phyloP scores from a whole-genome alignment of 257 asterid species.

The Perilla frutescens region DNA sequence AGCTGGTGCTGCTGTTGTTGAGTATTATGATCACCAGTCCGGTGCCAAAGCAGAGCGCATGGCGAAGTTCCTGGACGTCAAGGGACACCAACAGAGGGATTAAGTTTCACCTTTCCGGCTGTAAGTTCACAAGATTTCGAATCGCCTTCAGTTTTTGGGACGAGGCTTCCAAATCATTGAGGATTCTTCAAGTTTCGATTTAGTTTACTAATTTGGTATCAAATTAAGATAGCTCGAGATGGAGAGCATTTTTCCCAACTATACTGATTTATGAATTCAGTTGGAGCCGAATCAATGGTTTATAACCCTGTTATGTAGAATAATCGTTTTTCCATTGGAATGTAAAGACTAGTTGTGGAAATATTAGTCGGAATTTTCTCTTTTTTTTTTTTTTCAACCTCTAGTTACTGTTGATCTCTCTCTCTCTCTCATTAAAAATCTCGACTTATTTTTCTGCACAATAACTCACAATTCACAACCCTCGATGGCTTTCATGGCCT shows the following conservation, averaged over 20 bases:
- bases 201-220: not conserved
- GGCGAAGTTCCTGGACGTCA: conserved; percentile 70
- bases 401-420: not conserved
- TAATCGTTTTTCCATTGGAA: not conserved
- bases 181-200: not conserved
- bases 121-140: not conserved
- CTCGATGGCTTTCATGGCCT: too few species aligned
- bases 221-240: not conserved
- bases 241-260: not conserved
- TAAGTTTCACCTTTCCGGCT: conserved; percentile 30
- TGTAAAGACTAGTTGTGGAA: not conserved
- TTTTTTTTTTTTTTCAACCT: too few species aligned
- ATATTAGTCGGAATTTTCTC: not conserved
- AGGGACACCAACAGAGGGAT: conserved; percentile 50
- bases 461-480: too few species aligned
- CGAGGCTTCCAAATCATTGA: not conserved
- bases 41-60: conserved; percentile 82
- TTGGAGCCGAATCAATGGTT: not conserved
- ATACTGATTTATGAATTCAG: not conserved
- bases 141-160: not conserved
- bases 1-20: conserved; percentile 78
- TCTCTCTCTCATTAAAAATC: too few species aligned
- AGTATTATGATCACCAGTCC: conserved; percentile 77
- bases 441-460: too few species aligned
- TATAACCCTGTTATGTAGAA: conserved; percentile 8